These are phyloP conservation scores for Quercus phellos DNA, from an alignment of 331 rosid species.

Conservation along the genomic window DNA sequence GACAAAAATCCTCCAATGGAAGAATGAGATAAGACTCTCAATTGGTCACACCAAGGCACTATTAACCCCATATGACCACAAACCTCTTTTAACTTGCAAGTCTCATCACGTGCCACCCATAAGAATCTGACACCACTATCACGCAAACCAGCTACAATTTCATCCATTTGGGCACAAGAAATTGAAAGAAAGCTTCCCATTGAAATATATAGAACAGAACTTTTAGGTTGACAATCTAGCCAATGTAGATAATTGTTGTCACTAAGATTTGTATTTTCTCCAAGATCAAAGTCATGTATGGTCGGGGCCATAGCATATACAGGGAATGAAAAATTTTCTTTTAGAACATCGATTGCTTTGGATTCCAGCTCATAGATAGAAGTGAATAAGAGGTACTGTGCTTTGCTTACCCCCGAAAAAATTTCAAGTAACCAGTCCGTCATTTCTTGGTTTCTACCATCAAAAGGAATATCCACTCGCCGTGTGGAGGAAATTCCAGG, in stretches of 20 bases:
- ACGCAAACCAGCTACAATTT: constrained; percentile 26
- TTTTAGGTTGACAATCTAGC: constrained; percentile 34
- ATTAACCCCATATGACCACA: constrained; percentile 35
- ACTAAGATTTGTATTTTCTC: not conserved
- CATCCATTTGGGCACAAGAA: constrained; percentile 38
- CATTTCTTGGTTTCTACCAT: not conserved
- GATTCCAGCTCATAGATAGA: constrained; percentile 52
- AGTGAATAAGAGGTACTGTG: constrained; percentile 30
- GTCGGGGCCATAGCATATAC: constrained; percentile 40
- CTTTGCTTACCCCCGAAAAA: constrained; percentile 16
- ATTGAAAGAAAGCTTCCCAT: constrained; percentile 44
- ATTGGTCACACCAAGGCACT: constrained; percentile 50
- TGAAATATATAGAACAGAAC: constrained; percentile 43
- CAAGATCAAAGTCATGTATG: constrained; percentile 28
- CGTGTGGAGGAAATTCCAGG: too few relatives aligned
- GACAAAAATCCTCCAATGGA: constrained; percentile 47
- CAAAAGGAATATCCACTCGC: too few relatives aligned
- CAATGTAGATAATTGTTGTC: constrained; percentile 23
- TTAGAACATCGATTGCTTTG: constrained; percentile 34
- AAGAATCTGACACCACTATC: constrained; percentile 31
- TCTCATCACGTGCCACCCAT: constrained; percentile 34
- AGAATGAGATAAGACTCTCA: constrained; percentile 41
- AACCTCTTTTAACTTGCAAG: constrained; percentile 10
- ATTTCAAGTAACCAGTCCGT: not conserved
- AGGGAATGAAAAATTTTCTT: constrained; percentile 30